These are phyloP conservation scores for Candida broadrunensis DNA, from an alignment of 805 yeast genomes.

Conservation along the genomic window DNA sequence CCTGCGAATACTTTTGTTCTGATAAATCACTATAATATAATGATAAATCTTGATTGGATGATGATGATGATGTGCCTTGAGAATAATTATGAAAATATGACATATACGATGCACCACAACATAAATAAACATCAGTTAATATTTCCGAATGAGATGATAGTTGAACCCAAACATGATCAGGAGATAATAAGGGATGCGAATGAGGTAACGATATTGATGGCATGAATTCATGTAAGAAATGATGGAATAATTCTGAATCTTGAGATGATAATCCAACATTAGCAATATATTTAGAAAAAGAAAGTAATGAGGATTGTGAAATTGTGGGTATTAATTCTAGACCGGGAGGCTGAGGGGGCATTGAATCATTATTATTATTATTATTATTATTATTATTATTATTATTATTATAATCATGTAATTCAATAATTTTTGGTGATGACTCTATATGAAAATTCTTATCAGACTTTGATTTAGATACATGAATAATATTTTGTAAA, in stretches of 20 bases:
- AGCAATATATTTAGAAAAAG: slow-evolving; percentile 1
- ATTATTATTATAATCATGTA: background rate
- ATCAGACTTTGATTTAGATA: background rate
- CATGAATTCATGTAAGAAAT: slow-evolving; percentile 3
- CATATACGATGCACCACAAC: slow-evolving; percentile 6
- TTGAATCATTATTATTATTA: too few species aligned
- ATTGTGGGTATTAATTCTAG: background rate
- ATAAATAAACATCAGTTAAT: slow-evolving; percentile 2
- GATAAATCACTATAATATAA: slow-evolving; percentile 1
- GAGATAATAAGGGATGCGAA: slow-evolving; percentile 4
- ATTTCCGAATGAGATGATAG: background rate
- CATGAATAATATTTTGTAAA: background rate
- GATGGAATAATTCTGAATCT: slow-evolving; percentile 3
- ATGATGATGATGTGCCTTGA: background rate
- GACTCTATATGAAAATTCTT: background rate
- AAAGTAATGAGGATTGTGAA: background rate
- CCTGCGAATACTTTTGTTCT: slow-evolving; percentile 1
- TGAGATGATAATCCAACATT: slow-evolving; percentile 3
- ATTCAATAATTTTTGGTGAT: background rate
- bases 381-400: background rate
- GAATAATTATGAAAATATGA: slow-evolving; percentile 1
- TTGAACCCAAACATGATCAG: slow-evolving; percentile 1
- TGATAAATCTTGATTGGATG: too few species aligned
- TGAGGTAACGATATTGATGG: slow-evolving; percentile 4
- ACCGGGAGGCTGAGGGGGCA: too few species aligned